phyloP scores from a whole-genome alignment of 805 yeast species.

The Kodamaea jinghongensis region DNA sequence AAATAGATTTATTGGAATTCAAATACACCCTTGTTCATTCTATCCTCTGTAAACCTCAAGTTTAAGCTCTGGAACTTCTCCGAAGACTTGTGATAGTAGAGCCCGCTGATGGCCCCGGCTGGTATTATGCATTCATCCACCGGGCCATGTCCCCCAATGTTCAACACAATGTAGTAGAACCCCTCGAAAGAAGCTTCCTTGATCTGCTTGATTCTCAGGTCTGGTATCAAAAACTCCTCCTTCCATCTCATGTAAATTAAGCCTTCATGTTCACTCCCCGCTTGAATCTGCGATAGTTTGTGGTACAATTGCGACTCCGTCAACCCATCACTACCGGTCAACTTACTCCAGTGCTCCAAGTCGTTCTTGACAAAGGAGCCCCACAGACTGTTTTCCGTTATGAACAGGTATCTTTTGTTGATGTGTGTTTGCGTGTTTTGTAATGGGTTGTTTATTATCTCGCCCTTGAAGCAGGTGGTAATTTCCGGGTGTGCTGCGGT shows the following conservation, averaged over 20 bases:
- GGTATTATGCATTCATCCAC: constrained; percentile 16
- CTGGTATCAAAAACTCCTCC: constrained; percentile 83
- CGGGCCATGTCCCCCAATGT: constrained; percentile 44
- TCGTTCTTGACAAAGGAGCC: constrained; percentile 43
- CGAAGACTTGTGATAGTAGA: constrained; percentile 77
- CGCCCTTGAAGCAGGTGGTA: constrained; percentile 72
- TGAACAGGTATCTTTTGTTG: constrained; percentile 45
- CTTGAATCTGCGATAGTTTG: constrained; percentile 28
- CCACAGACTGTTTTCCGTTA: constrained; percentile 59
- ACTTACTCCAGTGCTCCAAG: constrained; percentile 51
- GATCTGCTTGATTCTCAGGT: constrained; percentile 58
- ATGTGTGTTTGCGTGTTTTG: constrained; percentile 15
- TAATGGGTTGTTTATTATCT: constrained; percentile 56
- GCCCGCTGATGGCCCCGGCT: constrained; percentile 74
- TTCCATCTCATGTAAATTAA: constrained; percentile 90
- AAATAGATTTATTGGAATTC: constrained; percentile 18
- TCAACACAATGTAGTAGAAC: constrained; percentile 82
- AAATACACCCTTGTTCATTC: constrained; percentile 34
- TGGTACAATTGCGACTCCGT: constrained; percentile 29
- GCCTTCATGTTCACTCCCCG: constrained; percentile 28
- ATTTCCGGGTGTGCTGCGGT: constrained; percentile 61
- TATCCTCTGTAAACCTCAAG: constrained; percentile 51
- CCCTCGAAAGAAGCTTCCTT: constrained; percentile 88
- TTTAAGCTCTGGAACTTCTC: constrained; percentile 79
- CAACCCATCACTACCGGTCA: constrained; percentile 49